Evolutionary conservation across 106 monocot species (phyloP), one percentile per base, ranked within the genome.

Genomic region (Xerophyta viscosa): DNA sequence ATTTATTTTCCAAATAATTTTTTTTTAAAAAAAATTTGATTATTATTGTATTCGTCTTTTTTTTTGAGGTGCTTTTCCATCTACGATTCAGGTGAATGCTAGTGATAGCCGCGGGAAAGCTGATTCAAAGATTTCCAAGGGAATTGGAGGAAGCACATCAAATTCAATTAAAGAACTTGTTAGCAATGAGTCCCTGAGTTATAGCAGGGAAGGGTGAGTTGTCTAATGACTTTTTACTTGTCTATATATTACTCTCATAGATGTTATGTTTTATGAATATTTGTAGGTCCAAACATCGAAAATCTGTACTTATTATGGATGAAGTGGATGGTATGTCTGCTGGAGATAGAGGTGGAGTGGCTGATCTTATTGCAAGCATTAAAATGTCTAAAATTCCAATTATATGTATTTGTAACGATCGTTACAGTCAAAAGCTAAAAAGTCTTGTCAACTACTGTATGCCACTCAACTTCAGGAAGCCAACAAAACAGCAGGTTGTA

Each of bases 301-400:
- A 90, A 69, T 66, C 86, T 41, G 90, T 98, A 48, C 30, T 98
- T 26, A 82, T 98, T 31, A 98, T 98, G 96, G 96, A 98, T 64
- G 96, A 98, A 65, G 96, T 98, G 66, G 96, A 98, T 65, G 96
- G 96, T 2, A 98, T 98, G 96, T 89, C 96, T 74, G 89, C 89
- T 76, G 96, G 96, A 63, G 96, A 98, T 55, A 72, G 96, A 71
- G 96, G 96, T 37, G 96, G 96, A 56, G 89, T 98, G 43, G 89
- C 96, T 58, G 96, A 98, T 72, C 82, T 98, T 68, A 98, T 98
- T 79, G 82, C 89, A 37, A 98, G 96, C 52, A 86, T 98, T 52
- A 98, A 98, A 54, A 72, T 79, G 18, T 79, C 96, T 31, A 98
- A 90, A 69, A 76, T 98, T 27, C 96, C 96, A 33, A 86, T 98